phyloP scores from a whole-genome alignment of 2,329 filamentous ascomycete genomes.

The Sodiomyces alkalinus region DNA sequence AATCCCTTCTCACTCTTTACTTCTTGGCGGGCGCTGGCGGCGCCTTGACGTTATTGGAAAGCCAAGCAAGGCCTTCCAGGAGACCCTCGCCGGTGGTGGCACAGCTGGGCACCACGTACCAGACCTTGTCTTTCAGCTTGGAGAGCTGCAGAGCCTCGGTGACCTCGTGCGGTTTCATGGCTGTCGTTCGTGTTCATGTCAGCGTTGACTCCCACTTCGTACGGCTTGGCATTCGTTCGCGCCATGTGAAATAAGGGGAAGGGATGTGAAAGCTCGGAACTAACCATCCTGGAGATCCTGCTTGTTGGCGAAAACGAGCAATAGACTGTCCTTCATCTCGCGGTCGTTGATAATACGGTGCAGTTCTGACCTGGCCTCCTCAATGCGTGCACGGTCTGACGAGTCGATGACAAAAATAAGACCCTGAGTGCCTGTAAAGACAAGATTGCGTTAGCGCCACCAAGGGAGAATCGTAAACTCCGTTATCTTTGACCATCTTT shows the following conservation, averaged over 20 bases:
- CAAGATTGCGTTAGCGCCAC: too few relatives aligned
- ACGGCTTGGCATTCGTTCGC: neutral
- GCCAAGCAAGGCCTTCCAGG: slow-evolving; percentile 67
- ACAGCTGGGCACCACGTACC: slow-evolving; percentile 73
- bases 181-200: slow-evolving; percentile 23
- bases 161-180: slow-evolving; percentile 66
- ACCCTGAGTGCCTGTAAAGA: slow-evolving; percentile 68
- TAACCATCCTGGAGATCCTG: slow-evolving; percentile 78
- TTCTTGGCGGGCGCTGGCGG: slow-evolving; percentile 40
- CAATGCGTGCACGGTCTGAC: slow-evolving; percentile 78
- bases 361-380: slow-evolving; percentile 83
- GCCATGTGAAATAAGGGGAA: neutral
- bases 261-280: neutral
- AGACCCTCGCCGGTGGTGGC: slow-evolving; percentile 71
- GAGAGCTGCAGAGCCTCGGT: slow-evolving; percentile 62
- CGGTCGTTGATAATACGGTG: slow-evolving; percentile 96
- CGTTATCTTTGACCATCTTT: slow-evolving; percentile 1
- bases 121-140: slow-evolving; percentile 69
- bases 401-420: slow-evolving; percentile 98
- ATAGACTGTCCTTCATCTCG: slow-evolving; percentile 89
- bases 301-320: slow-evolving; percentile 98
- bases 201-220: neutral
- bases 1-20: too few relatives aligned
- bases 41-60: slow-evolving; percentile 71
- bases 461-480: too few relatives aligned